Conservation (phyloP, 2,329 filamentous ascomycete genomes). For the Phialocephala subalpina region DNA sequence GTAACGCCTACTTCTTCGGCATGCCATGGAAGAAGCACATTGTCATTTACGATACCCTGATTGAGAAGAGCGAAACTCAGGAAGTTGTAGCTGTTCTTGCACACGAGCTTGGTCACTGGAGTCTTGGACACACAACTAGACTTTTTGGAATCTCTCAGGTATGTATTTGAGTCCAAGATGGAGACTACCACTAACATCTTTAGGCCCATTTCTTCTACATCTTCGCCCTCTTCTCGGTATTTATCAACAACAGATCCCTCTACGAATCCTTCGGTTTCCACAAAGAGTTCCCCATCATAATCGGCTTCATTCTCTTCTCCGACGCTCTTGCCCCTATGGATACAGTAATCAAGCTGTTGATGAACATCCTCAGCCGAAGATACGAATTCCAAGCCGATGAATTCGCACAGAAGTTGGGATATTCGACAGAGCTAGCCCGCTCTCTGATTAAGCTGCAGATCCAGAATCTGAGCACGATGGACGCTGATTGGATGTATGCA, state of each 20-base stretch:
- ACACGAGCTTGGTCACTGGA: conserved; percentile 98
- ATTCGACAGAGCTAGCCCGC: conserved; percentile 80
- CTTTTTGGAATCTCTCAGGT: conserved; percentile 88
- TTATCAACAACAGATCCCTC: conserved; percentile 92
- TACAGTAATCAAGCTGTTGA: conserved; percentile 89
- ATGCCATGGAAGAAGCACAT: conserved; percentile 99
- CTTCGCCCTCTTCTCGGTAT: conserved; percentile 94
- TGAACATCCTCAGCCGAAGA: conserved; percentile 94
- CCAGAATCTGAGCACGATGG: conserved; percentile 98
- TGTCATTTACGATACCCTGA: conserved; percentile 97
- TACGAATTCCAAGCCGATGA: conserved; percentile 97
- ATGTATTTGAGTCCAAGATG: conserved; percentile 34
- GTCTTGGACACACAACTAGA: conserved; percentile 91
- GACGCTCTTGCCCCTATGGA: conserved; percentile 96
- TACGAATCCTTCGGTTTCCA: conserved; percentile 92
- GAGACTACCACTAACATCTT: conserved; percentile 41
- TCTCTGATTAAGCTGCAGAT: conserved; percentile 97
- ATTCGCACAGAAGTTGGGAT: conserved; percentile 87
- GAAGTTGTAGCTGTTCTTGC: conserved; percentile 95
- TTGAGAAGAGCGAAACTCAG: conserved; percentile 91
- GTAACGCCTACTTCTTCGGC: conserved; percentile 95
- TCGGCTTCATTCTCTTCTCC: conserved; percentile 97
- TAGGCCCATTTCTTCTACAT: conserved; percentile 96
- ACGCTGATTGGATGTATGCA: conserved; percentile 97
- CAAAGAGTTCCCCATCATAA: conserved; percentile 86